Evolutionary conservation across 257 asterid genomes (phyloP).

Genomic region (Lithospermum erythrorhizon): DNA sequence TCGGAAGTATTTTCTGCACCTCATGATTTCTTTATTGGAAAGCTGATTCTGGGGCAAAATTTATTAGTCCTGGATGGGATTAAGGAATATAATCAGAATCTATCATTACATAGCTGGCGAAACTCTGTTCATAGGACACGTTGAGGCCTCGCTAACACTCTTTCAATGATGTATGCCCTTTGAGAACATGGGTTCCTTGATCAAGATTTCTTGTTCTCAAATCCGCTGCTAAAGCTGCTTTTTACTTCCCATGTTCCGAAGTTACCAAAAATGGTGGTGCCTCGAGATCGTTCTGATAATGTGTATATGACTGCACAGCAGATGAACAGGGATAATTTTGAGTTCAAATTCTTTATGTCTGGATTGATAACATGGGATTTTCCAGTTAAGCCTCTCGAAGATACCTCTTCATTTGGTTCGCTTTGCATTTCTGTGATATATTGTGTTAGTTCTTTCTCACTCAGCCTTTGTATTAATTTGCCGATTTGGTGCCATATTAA

Average conservation of each 20-base stretch:
- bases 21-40: constrained; percentile 49
- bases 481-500: constrained; percentile 46
- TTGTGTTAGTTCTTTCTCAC: constrained; percentile 46
- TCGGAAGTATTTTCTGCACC: constrained; percentile 71
- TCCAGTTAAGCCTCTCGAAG: constrained; percentile 29
- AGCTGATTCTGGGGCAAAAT: constrained; percentile 36
- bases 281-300: constrained; percentile 56
- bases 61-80: constrained; percentile 39
- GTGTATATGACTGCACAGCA: constrained; percentile 74
- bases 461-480: constrained; percentile 46
- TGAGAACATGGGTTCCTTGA: constrained; percentile 78
- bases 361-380: constrained; percentile 69
- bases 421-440: constrained; percentile 67
- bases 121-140: constrained; percentile 71
- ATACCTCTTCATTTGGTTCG: constrained; percentile 38
- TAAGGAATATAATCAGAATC: constrained; percentile 48
- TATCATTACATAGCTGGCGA: constrained; percentile 43
- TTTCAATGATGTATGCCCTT: constrained; percentile 65
- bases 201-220: constrained; percentile 48
- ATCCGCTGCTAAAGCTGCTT: constrained; percentile 60
- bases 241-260: constrained; percentile 34
- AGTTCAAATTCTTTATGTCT: constrained; percentile 28
- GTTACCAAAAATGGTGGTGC: constrained; percentile 63
- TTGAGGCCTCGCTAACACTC: constrained; percentile 78
- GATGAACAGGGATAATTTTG: constrained; percentile 46